Conservation (phyloP, 305 asterid species). For the Fraxinus sp. region DNA sequence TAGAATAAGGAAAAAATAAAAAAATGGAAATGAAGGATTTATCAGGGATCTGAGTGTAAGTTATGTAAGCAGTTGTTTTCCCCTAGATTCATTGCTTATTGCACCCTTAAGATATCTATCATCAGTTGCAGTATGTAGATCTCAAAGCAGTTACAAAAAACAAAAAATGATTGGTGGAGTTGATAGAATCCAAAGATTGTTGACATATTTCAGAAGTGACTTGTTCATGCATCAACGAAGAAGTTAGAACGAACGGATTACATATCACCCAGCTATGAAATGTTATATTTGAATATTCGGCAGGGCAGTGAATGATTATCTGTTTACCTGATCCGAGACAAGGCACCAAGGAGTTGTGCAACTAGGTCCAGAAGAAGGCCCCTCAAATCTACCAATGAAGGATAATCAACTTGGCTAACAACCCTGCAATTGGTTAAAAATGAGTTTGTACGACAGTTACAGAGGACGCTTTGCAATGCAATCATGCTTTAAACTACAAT, state of each 20-base stretch:
- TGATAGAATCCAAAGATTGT: background rate
- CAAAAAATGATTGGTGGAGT: background rate
- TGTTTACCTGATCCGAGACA: constrained; percentile 87
- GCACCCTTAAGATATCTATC: constrained; percentile 15
- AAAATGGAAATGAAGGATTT: background rate
- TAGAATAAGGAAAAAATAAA: background rate
- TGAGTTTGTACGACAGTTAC: constrained; percentile 11
- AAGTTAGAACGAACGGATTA: background rate
- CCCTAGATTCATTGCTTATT: constrained; percentile 11
- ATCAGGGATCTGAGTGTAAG: background rate
- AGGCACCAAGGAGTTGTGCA: constrained; percentile 98
- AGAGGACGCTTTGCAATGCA: constrained; percentile 7
- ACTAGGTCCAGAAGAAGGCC: constrained; percentile 98
- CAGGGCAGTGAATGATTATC: constrained; percentile 6
- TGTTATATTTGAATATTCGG: constrained; percentile 13
- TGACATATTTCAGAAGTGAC: constrained; percentile 14
- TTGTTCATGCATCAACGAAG: background rate
- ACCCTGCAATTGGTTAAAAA: constrained; percentile 56
- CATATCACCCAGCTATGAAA: constrained; percentile 4
- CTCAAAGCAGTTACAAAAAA: constrained; percentile 4
- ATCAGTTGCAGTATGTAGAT: constrained; percentile 11
- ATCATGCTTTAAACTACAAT: constrained; percentile 10
- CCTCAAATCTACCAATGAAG: constrained; percentile 97
- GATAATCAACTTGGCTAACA: constrained; percentile 98
- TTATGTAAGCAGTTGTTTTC: background rate